Evolutionary conservation across 441 rosid genomes (phyloP).

Genomic region (Corymbia calophylla): DNA sequence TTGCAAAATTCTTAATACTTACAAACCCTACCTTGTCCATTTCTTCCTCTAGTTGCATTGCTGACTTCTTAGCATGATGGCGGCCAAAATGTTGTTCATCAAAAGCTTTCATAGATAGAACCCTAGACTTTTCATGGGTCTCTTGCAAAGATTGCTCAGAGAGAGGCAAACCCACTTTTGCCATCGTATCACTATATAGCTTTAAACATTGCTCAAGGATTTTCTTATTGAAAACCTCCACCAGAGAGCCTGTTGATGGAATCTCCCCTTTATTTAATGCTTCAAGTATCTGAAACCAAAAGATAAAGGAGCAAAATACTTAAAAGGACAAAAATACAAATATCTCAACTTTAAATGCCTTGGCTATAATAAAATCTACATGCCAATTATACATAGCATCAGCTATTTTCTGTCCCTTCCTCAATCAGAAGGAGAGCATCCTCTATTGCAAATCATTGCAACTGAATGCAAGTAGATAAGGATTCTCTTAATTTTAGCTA

Average conservation of each 20-base stretch:
- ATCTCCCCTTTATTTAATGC: constrained; percentile 98
- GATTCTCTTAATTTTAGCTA: not conserved
- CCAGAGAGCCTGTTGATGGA: constrained; percentile 97
- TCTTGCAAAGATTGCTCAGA: constrained; percentile 54
- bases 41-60: constrained; percentile 67
- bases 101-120: constrained; percentile 53
- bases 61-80: constrained; percentile 85
- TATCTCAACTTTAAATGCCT: not conserved
- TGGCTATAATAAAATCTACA: not conserved
- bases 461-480: not conserved
- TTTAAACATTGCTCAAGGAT: constrained; percentile 85
- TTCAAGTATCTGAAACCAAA: constrained; percentile 72
- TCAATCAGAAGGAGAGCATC: not conserved
- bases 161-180: constrained; percentile 57
- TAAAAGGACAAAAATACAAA: not conserved
- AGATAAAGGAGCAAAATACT: not conserved
- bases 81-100: constrained; percentile 94
- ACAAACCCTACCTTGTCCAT: constrained; percentile 56
- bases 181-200: constrained; percentile 64
- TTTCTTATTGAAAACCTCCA: constrained; percentile 93
- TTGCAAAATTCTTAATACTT: not conserved
- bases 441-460: not conserved
- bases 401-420: not conserved
- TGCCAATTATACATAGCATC: not conserved
- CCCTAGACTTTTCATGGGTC: constrained; percentile 56